These are phyloP conservation scores for Ceratocystis albifundus DNA, from an alignment of 2,329 filamentous ascomycete species.

Conservation along the genomic window DNA sequence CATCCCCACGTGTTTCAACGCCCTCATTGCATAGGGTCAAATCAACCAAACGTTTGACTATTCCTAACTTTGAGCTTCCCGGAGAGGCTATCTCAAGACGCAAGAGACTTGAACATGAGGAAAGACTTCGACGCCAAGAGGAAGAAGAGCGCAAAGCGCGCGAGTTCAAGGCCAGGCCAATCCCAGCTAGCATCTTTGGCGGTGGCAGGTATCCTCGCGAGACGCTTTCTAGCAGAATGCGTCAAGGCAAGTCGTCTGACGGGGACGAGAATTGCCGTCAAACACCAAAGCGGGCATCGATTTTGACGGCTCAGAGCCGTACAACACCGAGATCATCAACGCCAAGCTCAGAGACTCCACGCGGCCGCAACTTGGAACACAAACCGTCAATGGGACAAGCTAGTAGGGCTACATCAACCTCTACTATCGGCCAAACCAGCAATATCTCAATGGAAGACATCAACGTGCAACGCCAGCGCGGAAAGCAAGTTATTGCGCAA, in stretches of 20 bases:
- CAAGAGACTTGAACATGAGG: slow-evolving; percentile 46
- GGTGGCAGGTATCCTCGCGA: slow-evolving; percentile 41
- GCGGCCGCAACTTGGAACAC: slow-evolving; percentile 16
- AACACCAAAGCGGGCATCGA: slow-evolving; percentile 25
- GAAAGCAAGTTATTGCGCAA: slow-evolving; percentile 42
- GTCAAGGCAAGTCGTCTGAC: slow-evolving; percentile 36
- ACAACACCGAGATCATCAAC: slow-evolving; percentile 15
- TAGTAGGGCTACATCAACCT: slow-evolving; percentile 37
- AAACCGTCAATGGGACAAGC: slow-evolving; percentile 20
- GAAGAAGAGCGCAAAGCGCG: slow-evolving; percentile 49
- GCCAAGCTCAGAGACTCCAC: slow-evolving; percentile 21
- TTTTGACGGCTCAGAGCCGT: slow-evolving; percentile 22
- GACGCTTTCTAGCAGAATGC: slow-evolving; percentile 46
- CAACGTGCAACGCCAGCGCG: slow-evolving; percentile 41
- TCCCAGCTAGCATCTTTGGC: slow-evolving; percentile 36
- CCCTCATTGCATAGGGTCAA: slow-evolving; percentile 33
- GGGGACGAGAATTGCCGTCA: slow-evolving; percentile 25
- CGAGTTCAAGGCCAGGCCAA: slow-evolving; percentile 52
- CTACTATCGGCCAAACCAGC: slow-evolving; percentile 38
- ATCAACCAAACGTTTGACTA: slow-evolving; percentile 42
- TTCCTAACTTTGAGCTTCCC: slow-evolving; percentile 50
- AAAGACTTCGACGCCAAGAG: slow-evolving; percentile 44
- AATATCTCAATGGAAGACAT: slow-evolving; percentile 41
- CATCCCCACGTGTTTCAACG: slow-evolving; percentile 28
- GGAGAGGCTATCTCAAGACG: slow-evolving; percentile 48